A percentile compares a stretch with the other conserved stretches of the same genome.
phyloP scores from a whole-genome alignment of 2,329 filamentous ascomycete genomes.

The Hansfordia pulvinata region DNA sequence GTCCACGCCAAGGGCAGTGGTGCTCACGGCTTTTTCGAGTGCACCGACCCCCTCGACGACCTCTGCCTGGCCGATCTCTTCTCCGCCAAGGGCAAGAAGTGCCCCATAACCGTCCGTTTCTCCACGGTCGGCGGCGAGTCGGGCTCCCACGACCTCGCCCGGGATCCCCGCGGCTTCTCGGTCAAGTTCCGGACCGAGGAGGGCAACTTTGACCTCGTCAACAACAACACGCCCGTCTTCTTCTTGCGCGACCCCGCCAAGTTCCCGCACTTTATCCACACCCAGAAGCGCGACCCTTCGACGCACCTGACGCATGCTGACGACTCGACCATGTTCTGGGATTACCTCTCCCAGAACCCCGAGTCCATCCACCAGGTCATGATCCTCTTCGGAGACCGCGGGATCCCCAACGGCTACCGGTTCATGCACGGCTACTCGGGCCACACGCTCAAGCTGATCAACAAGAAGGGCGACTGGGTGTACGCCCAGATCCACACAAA shows the following conservation, averaged over 20 bases:
- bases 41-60: slow-evolving; percentile 14
- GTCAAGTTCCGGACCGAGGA: slow-evolving; percentile 56
- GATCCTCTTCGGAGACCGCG: slow-evolving; percentile 36
- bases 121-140: slow-evolving; percentile 23
- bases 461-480: slow-evolving; percentile 30
- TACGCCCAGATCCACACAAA: slow-evolving; percentile 38
- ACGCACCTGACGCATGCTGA: slow-evolving; percentile 37
- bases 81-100: slow-evolving; percentile 30
- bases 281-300: slow-evolving; percentile 27
- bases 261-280: slow-evolving; percentile 30
- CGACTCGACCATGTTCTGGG: slow-evolving; percentile 31
- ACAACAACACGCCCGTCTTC: slow-evolving; percentile 33
- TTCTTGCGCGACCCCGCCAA: slow-evolving; percentile 33
- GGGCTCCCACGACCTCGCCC: slow-evolving; percentile 21
- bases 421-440: slow-evolving; percentile 27
- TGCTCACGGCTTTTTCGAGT: slow-evolving; percentile 30
- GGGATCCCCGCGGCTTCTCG: slow-evolving; percentile 44
- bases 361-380: slow-evolving; percentile 32
- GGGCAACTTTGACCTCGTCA: slow-evolving; percentile 40
- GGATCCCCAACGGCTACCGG: slow-evolving; percentile 30
- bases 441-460: slow-evolving; percentile 32
- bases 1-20: slow-evolving; percentile 20
- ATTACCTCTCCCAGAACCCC: slow-evolving; percentile 31
- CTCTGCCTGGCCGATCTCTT: slow-evolving; percentile 17
- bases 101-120: slow-evolving; percentile 39